phyloP scores from a whole-genome alignment of 2,329 filamentous ascomycete species.

The Alternaria longipes region DNA sequence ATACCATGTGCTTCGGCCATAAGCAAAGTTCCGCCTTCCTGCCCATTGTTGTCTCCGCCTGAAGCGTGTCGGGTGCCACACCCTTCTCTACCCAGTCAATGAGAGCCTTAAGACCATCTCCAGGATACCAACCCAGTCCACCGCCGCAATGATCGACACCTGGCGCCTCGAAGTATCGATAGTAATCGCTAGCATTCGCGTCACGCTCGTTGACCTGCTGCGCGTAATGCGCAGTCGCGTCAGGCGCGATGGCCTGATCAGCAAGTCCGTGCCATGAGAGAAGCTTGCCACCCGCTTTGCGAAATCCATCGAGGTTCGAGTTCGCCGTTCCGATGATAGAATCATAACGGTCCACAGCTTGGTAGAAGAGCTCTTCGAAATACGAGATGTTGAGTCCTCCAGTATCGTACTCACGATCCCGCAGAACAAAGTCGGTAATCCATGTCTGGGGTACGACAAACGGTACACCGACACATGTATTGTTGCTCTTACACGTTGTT shows the following conservation, averaged over 20 bases:
- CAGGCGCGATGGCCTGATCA: conserved; percentile 22
- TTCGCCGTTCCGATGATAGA: conserved; percentile 22
- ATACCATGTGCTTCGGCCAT: conserved; percentile 27
- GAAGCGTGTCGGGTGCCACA: conserved; percentile 29
- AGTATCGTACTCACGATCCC: conserved; percentile 20
- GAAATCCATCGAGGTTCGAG: conserved; percentile 23
- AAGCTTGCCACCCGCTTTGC: conserved; percentile 32
- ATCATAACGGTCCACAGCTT: conserved; percentile 20
- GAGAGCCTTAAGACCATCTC: conserved; percentile 29
- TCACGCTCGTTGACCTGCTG: conserved; percentile 24
- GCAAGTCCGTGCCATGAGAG: conserved; percentile 34
- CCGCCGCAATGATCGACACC: conserved; percentile 40
- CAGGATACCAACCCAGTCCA: conserved; percentile 33
- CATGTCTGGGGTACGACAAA: conserved; percentile 19
- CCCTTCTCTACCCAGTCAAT: conserved; percentile 45
- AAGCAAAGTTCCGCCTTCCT: conserved; percentile 21
- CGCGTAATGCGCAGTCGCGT: conserved; percentile 24
- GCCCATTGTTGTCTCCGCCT: conserved; percentile 15
- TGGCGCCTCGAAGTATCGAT: conserved; percentile 44
- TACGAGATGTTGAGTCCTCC: conserved; percentile 11
- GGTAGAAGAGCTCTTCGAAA: conserved; percentile 18
- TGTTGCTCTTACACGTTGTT: conserved; percentile 22
- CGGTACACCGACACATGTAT: conserved; percentile 20
- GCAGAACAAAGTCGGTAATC: conserved; percentile 24
- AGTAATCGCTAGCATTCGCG: conserved; percentile 28